phyloP scores from a whole-genome alignment of 805 yeast species.

The Teunomyces tritomae region DNA sequence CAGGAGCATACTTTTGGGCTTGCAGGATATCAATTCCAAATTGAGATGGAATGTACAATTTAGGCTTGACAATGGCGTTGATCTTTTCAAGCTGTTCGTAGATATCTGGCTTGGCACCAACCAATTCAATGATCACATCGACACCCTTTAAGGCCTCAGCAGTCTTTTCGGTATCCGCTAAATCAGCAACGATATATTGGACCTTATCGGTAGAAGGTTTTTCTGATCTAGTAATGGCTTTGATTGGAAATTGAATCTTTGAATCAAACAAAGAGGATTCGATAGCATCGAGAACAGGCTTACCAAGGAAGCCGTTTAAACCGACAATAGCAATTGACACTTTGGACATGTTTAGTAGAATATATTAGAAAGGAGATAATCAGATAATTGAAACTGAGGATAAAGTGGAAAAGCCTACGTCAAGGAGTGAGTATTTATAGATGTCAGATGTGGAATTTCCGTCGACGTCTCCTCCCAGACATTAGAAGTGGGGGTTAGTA shows the following conservation, averaged over 20 bases:
- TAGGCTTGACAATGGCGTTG: conserved; percentile 42
- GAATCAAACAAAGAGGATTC: conserved; percentile 38
- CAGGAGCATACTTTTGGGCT: conserved; percentile 28
- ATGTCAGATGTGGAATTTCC: no score
- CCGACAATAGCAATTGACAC: conserved; percentile 52
- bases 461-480: no score
- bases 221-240: conserved; percentile 44
- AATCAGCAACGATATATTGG: conserved; percentile 37
- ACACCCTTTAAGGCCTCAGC: conserved; percentile 42
- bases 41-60: conserved; percentile 58
- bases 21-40: conserved; percentile 49
- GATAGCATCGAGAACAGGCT: conserved; percentile 46
- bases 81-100: conserved; percentile 37
- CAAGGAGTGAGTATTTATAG: no score
- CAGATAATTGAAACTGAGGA: no score
- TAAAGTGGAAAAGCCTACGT: no score
- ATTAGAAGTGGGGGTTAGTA: no score
- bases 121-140: conserved; percentile 51
- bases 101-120: conserved; percentile 27
- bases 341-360: conserved; percentile 12
- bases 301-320: conserved; percentile 50
- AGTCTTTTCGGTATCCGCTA: conserved; percentile 21
- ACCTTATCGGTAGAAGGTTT: conserved; percentile 30
- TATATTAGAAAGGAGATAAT: no score
- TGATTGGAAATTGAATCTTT: conserved; percentile 47